These are phyloP conservation scores for cucumber (Cucumis sativus) DNA, from an alignment of 306 rosid genomes.

Conservation along the genomic window Cucumber_9930_V3 NC_026661.2:21493001-21493500, in stretches of 20 bases:
- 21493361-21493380: not conserved
- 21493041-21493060: not conserved
- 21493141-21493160: not conserved
- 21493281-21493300: not conserved
- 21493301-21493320: not conserved
- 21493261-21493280: not conserved
- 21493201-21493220: not conserved
- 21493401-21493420: conserved; percentile 39
- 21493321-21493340: not conserved
- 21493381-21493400: conserved; percentile 36
- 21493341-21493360: not conserved
- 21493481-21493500: conserved; percentile 99
- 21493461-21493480: conserved; percentile 94
- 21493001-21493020: not conserved
- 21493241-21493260: not conserved
- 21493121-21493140: not conserved
- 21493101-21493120: not conserved
- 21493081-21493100: not conserved
- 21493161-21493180: not conserved
- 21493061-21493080: not conserved
- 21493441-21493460: conserved; percentile 88
- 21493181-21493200: not conserved
- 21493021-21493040: not conserved
- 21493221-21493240: not conserved
- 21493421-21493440: conserved; percentile 54